Evolutionary conservation across 768 basidiomycete genomes (phyloP).

Genomic region (Mycena metata): DNA sequence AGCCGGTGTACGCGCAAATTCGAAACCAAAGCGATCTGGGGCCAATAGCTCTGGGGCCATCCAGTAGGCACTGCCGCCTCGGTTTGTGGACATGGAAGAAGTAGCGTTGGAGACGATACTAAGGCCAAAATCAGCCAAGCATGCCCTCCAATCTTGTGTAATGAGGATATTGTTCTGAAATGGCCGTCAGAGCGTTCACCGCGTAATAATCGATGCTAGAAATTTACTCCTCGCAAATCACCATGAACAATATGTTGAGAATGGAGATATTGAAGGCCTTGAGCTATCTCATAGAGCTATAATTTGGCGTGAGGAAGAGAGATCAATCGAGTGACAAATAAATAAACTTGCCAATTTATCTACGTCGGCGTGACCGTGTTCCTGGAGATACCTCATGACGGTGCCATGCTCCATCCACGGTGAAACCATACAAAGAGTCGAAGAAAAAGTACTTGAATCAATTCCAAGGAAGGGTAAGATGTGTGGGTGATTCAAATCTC

Average conservation of each 20-base stretch:
- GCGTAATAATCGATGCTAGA: no score
- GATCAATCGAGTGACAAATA: neutral
- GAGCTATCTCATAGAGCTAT: slow-evolving; percentile 39
- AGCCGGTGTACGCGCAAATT: no score
- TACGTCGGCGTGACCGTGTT: slow-evolving; percentile 38
- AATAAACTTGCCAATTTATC: slow-evolving; percentile 33
- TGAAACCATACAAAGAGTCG: slow-evolving; percentile 45
- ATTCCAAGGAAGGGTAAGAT: slow-evolving; percentile 48
- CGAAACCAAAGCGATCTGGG: no score
- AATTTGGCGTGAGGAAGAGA: neutral
- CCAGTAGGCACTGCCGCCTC: no score
- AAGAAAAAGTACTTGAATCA: slow-evolving; percentile 41
- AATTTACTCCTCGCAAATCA: slow-evolving; percentile 20
- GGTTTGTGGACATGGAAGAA: no score
- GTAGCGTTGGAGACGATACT: no score
- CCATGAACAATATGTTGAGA: slow-evolving; percentile 39
- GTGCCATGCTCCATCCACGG: slow-evolving; percentile 48
- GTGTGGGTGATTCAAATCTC: slow-evolving; percentile 44
- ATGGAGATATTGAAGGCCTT: slow-evolving; percentile 43
- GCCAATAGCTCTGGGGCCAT: no score
- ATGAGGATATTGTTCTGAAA: no score
- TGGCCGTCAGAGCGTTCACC: no score
- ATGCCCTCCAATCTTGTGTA: no score
- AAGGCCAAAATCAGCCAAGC: no score
- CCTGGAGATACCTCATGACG: slow-evolving; percentile 38